phyloP scores from a whole-genome alignment of 1,284 basidiomycete species.

The Veloporphyrellus conicus region DNA sequence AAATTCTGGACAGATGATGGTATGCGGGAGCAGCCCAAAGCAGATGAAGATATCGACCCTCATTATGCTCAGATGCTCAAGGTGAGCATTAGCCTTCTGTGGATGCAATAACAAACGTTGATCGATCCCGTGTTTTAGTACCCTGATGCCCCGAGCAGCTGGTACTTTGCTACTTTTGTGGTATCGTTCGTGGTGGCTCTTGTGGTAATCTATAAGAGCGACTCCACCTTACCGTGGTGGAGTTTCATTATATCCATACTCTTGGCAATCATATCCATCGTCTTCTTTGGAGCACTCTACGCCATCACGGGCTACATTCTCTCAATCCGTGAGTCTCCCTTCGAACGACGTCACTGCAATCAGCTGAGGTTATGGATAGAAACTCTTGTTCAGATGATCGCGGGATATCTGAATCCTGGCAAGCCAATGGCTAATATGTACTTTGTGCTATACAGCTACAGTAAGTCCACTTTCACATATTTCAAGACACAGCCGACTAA shows the following conservation, averaged over 20 bases:
- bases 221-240: conserved; percentile 54
- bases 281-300: conserved; percentile 47
- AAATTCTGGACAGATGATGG: conserved; percentile 45
- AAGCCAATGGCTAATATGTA: conserved; percentile 58
- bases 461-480: conserved; percentile 16
- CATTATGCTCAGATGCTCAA: conserved; percentile 55
- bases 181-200: conserved; percentile 40
- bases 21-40: conserved; percentile 27
- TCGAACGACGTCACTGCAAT: no score
- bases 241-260: conserved; percentile 35
- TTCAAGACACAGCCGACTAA: neutral
- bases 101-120: neutral
- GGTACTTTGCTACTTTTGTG: conserved; percentile 42
- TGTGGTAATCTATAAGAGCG: conserved; percentile 45
- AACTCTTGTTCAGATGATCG: conserved; percentile 52
- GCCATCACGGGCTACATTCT: conserved; percentile 53
- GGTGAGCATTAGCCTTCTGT: conserved; percentile 23
- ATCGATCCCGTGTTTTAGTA: conserved; percentile 33
- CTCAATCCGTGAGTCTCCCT: conserved; percentile 40
- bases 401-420: conserved; percentile 58
- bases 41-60: conserved; percentile 41
- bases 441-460: conserved; percentile 54
- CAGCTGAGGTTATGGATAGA: conserved; percentile 9
- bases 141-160: conserved; percentile 44
- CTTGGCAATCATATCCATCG: conserved; percentile 39